A percentile compares a stretch with the other conserved stretches of the same genome.
phyloP scores from a whole-genome alignment of 805 yeast species.

The Saccharomyces eubayanus region DNA sequence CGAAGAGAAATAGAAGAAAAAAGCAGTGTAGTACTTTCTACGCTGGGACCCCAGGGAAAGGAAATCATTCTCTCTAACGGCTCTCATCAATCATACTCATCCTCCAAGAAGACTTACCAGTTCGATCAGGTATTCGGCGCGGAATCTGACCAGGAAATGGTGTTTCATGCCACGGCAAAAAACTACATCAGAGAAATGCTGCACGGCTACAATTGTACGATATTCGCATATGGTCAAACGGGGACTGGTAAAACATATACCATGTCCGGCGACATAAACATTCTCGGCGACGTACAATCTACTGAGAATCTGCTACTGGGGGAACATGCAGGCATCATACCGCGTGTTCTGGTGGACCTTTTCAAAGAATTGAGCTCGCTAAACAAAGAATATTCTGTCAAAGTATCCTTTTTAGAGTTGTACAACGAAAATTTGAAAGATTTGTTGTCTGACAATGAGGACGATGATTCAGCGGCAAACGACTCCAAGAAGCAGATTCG shows the following conservation, averaged over 20 bases:
- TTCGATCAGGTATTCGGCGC: constrained; percentile 79
- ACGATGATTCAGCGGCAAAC: constrained; percentile 15
- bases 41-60: constrained; percentile 37
- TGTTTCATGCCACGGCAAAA: constrained; percentile 58
- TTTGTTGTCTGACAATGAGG: constrained; percentile 35
- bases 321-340: constrained; percentile 54
- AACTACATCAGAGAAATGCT: constrained; percentile 54
- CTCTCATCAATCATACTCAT: constrained; percentile 4
- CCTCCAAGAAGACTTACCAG: constrained; percentile 44
- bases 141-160: constrained; percentile 60
- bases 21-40: constrained; percentile 48
- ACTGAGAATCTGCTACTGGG: constrained; percentile 23
- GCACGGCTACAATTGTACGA: constrained; percentile 66
- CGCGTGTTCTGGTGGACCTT: constrained; percentile 47
- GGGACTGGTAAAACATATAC: constrained; percentile 79
- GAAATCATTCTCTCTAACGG: constrained; percentile 37
- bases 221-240: constrained; percentile 82
- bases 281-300: constrained; percentile 29
- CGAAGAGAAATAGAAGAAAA: constrained; percentile 47
- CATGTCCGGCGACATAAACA: constrained; percentile 60
- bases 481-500: constrained; percentile 40
- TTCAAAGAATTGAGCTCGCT: constrained; percentile 40
- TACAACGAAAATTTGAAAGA: constrained; percentile 78
- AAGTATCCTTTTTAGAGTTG: constrained; percentile 67
- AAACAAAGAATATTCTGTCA: constrained; percentile 50